Evolutionary conservation across 495 filamentous ascomycete species (phyloP).

Genomic region (Hypoxylon lienhwacheense): DNA sequence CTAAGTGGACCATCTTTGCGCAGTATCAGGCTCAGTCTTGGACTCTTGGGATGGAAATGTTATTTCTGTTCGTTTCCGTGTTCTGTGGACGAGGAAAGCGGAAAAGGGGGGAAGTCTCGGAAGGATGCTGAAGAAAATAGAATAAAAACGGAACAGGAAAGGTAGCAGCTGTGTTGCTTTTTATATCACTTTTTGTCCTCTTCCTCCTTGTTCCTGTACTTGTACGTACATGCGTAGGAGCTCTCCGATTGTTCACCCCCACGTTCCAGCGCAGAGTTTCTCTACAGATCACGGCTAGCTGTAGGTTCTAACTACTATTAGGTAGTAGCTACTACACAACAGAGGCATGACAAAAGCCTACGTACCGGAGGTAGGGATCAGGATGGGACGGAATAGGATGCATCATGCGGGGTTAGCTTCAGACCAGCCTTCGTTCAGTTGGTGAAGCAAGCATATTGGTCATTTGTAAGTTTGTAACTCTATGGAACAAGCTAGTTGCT

Average conservation of each 20-base stretch:
- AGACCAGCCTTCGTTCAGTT: neutral
- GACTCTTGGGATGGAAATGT: neutral
- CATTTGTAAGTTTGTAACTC: no score
- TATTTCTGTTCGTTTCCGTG: neutral
- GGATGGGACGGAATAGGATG: slow-evolving; percentile 13
- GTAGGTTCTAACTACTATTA: no score
- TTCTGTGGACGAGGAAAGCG: neutral
- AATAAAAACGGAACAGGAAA: slow-evolving; percentile 10
- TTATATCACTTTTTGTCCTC: slow-evolving; percentile 23
- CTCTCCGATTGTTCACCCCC: slow-evolving; percentile 34
- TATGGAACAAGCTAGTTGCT: no score
- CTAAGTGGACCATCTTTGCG: slow-evolving; percentile 69
- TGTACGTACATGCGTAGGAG: neutral
- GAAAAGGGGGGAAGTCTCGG: neutral
- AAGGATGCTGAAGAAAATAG: slow-evolving; percentile 1
- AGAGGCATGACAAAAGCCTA: no score
- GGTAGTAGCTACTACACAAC: neutral
- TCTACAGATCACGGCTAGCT: slow-evolving; percentile 25
- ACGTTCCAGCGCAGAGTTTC: slow-evolving; percentile 30
- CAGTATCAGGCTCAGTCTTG: neutral
- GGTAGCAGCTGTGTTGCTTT: neutral
- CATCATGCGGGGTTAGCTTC: slow-evolving; percentile 29
- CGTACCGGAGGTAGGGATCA: slow-evolving; percentile 1
- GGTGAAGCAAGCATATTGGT: no score
- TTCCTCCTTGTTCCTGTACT: no score